phyloP scores from a whole-genome alignment of 2,329 filamentous ascomycete genomes.

The Paracorniculantispora psalliotae region DNA sequence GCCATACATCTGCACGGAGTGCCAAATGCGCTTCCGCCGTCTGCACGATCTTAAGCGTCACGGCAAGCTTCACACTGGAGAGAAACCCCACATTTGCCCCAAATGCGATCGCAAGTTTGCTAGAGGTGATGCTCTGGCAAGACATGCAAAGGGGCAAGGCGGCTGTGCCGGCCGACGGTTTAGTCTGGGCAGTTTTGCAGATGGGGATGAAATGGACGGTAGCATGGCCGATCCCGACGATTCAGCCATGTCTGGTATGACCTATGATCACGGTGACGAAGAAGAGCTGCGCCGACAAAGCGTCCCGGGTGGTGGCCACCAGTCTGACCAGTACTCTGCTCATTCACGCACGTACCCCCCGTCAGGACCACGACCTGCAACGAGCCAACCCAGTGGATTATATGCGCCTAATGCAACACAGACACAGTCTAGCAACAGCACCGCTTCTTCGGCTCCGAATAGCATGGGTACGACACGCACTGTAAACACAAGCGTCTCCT shows the following conservation, averaged over 20 bases:
- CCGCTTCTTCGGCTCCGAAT: slow-evolving; percentile 42
- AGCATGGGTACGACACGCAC: slow-evolving; percentile 40
- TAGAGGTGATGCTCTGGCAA: slow-evolving; percentile 86
- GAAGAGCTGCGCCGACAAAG: slow-evolving; percentile 61
- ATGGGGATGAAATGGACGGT: slow-evolving; percentile 66
- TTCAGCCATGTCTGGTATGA: slow-evolving; percentile 50
- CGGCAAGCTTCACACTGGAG: slow-evolving; percentile 92
- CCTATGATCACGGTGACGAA: slow-evolving; percentile 55
- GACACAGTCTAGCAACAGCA: slow-evolving; percentile 50
- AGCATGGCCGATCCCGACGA: slow-evolving; percentile 49
- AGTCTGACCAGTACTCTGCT: slow-evolving; percentile 46
- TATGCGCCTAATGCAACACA: slow-evolving; percentile 49
- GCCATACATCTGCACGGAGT: slow-evolving; percentile 90
- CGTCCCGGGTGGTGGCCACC: slow-evolving; percentile 56
- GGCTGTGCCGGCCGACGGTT: slow-evolving; percentile 89
- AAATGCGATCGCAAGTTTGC: slow-evolving; percentile 95
- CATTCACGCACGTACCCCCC: slow-evolving; percentile 79
- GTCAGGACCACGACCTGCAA: slow-evolving; percentile 46
- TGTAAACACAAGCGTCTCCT: slow-evolving; percentile 45
- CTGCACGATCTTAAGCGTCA: slow-evolving; percentile 95
- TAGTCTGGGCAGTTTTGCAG: slow-evolving; percentile 77
- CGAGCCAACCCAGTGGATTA: slow-evolving; percentile 43
- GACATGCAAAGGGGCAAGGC: slow-evolving; percentile 92
- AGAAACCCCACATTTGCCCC: slow-evolving; percentile 89
- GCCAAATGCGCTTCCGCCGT: slow-evolving; percentile 84